Base-by-base conservation (phyloP, 768 basidiomycete species). In the Boletellus ananiceps region DNA sequence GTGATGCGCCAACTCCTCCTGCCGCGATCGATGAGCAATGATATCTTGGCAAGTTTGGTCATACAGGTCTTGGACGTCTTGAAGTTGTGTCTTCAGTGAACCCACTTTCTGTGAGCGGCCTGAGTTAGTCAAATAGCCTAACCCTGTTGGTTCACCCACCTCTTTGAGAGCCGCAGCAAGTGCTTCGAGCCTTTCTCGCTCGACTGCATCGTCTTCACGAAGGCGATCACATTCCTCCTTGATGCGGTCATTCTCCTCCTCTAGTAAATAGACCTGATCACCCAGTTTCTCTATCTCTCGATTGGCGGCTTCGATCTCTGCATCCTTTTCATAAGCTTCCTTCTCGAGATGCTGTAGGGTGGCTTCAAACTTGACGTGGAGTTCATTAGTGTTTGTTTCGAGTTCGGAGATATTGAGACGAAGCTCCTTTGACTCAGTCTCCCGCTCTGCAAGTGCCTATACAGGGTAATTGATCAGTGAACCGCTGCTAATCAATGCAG, bases 221-320 rank as follows among this genome's bases (percentile, higher is more conserved):
- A 81, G 54, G 8, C 79, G 73, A 33, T 86, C 82, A 43, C 74
- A 72, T 40, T 91, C 86, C 57, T 91, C 88, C 60, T 78, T 82
- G 43, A 87, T 64, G 27, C 80, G 74, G 53, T 94, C 91, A 46
- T 84, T 80, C 60, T 93, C 87, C 51, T 95, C 91, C 62, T 98
- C 95, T 1, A 95, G 78, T 38, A 81, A 71, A 66, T 88, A 93
- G 8, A 96, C 79, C 46, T 84, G 81, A 52, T 89, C 84, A 5
- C 89, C 81, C 39, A 95, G 79, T 51, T 78, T 81, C 61, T 93
- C 84, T 19, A 95, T 82, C 37, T 93, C 86, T 37, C 79, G 71
- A 56, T 87, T 88, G 36, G 88, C 74, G 15, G 75, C 72, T 44
- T 84, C 78, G 35, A 93, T 78, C 65, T 93, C 88, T 2, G 71